Evolutionary conservation across 805 yeast species (phyloP).

Genomic region (Clavispora phyllophila): DNA sequence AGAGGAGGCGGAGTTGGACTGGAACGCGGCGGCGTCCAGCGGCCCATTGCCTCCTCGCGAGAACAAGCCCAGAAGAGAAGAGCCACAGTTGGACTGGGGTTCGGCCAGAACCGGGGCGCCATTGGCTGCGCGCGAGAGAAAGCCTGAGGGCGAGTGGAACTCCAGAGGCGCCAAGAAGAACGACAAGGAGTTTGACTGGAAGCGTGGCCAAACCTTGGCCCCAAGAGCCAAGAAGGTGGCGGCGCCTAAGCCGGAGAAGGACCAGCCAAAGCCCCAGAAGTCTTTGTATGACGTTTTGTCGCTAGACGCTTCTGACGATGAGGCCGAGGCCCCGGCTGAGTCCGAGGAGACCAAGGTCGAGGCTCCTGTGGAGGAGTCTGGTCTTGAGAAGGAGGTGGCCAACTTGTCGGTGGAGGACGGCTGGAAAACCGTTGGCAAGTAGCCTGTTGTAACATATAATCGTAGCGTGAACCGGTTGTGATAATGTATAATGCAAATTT

Average conservation of each 20-base stretch:
- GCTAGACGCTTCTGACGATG: slow-evolving; percentile 10
- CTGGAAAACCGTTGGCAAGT: slow-evolving; percentile 8
- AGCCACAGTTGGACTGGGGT: slow-evolving; percentile 26
- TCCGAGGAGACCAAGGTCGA: not conserved
- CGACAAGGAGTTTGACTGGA: slow-evolving; percentile 33
- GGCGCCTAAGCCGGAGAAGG: slow-evolving; percentile 7
- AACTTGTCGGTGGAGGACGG: slow-evolving; percentile 10
- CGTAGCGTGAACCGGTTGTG: not conserved
- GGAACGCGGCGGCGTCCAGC: slow-evolving; percentile 34
- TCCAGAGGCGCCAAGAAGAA: slow-evolving; percentile 17
- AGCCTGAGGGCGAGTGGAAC: slow-evolving; percentile 23
- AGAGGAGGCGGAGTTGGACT: slow-evolving; percentile 10
- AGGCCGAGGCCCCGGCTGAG: slow-evolving; percentile 5
- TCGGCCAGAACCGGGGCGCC: slow-evolving; percentile 23
- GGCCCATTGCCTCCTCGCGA: slow-evolving; percentile 15
- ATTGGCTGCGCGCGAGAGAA: slow-evolving; percentile 33
- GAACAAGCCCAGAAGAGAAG: slow-evolving; percentile 26
- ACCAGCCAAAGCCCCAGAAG: slow-evolving; percentile 14
- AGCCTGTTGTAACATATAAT: slow-evolving; percentile 1
- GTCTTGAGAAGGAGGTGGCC: slow-evolving; percentile 12
- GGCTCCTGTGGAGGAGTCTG: slow-evolving; percentile 6
- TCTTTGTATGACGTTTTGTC: slow-evolving; percentile 17
- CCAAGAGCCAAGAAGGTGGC: slow-evolving; percentile 8
- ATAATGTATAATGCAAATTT: not conserved
- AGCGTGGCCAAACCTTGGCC: slow-evolving; percentile 31